Evolutionary conservation across 108 stramenopile species (phyloP).

Genomic region (Skeletonema menzelii): DNA sequence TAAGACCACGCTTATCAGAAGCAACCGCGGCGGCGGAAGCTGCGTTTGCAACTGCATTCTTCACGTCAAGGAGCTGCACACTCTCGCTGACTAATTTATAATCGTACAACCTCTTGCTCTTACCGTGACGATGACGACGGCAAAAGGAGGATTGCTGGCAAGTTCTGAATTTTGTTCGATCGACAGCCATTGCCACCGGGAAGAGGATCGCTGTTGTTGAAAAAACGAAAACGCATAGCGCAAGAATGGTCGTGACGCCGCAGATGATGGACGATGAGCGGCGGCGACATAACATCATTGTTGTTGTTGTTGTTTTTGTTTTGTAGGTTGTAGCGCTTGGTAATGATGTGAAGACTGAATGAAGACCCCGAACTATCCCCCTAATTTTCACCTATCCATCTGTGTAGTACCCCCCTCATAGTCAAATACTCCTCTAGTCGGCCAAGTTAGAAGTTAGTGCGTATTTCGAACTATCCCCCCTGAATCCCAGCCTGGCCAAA

Average conservation of each 20-base stretch:
- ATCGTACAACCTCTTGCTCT: slow-evolving; percentile 54
- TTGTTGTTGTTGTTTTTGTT: no score
- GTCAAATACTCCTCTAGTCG: no score
- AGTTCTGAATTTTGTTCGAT: slow-evolving; percentile 96
- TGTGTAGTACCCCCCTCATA: no score
- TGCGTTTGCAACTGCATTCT: neutral
- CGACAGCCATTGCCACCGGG: slow-evolving; percentile 74
- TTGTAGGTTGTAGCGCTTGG: no score
- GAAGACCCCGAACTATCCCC: no score
- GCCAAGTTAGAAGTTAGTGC: no score
- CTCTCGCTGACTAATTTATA: slow-evolving; percentile 61
- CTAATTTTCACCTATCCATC: no score
- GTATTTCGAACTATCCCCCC: no score
- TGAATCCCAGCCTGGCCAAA: no score
- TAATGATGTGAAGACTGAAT: no score
- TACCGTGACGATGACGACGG: slow-evolving; percentile 83
- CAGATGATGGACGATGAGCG: neutral
- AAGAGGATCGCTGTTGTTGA: neutral
- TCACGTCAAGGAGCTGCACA: slow-evolving; percentile 30
- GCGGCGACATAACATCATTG: neutral
- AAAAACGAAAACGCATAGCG: neutral
- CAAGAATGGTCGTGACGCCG: neutral
- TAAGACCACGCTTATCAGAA: slow-evolving; percentile 4
- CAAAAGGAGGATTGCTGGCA: slow-evolving; percentile 98
- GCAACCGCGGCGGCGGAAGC: neutral